Percentiles rank a stretch among this genome's conserved stretches.
phyloP scores from a whole-genome alignment of 129 eudicot genomes.

The Scalesia atractyloides region DNA sequence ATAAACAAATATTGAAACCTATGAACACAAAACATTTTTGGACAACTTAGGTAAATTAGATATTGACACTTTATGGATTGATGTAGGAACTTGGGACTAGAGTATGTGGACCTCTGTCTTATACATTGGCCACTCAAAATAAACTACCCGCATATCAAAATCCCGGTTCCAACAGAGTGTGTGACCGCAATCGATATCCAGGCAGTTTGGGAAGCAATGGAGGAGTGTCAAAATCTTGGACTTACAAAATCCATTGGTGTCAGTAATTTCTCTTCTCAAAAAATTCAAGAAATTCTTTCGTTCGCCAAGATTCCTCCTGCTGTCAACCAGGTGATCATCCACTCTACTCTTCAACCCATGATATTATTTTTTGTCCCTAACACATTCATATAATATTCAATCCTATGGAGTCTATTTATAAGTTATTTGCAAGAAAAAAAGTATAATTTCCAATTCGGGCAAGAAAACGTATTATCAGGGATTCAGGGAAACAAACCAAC shows the following conservation, averaged over 20 bases:
- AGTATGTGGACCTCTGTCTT: slow-evolving; percentile 58
- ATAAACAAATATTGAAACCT: background rate
- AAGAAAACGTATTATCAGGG: too few relatives aligned
- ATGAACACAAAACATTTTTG: background rate
- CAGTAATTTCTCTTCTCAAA: slow-evolving; percentile 53
- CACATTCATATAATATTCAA: too few relatives aligned
- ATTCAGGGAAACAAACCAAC: too few relatives aligned
- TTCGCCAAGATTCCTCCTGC: slow-evolving; percentile 60
- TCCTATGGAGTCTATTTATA: too few relatives aligned
- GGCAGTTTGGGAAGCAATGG: slow-evolving; percentile 70
- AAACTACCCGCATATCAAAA: slow-evolving; percentile 10
- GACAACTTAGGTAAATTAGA: background rate
- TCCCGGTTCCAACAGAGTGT: slow-evolving; percentile 41
- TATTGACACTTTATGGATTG: background rate
- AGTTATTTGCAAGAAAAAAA: too few relatives aligned
- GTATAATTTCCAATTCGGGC: too few relatives aligned
- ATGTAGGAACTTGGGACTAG: slow-evolving; percentile 53
- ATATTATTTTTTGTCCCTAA: too few relatives aligned
- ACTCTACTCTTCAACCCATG: too few relatives aligned
- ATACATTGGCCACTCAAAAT: slow-evolving; percentile 58
- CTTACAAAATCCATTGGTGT: slow-evolving; percentile 66
- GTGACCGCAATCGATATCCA: slow-evolving; percentile 43
- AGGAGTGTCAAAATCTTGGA: slow-evolving; percentile 58
- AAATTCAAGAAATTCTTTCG: slow-evolving; percentile 42
- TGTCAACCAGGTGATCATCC: slow-evolving; percentile 51